Conservation (phyloP, 495 filamentous ascomycete genomes). For the Aspergillus funiculosus region DNA sequence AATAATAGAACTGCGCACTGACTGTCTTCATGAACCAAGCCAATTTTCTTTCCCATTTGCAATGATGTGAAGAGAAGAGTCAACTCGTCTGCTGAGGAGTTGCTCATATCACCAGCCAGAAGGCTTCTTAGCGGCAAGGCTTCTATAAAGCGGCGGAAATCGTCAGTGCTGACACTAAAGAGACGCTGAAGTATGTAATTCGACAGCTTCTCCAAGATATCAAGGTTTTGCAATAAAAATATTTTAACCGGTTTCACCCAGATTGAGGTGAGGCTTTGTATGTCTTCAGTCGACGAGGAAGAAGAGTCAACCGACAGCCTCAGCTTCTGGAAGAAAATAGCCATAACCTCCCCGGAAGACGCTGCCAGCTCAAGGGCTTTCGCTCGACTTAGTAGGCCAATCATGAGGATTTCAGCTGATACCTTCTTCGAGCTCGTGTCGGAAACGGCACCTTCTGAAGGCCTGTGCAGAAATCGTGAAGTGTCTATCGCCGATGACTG, state of each 20-base stretch:
- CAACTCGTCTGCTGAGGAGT: constrained; percentile 45
- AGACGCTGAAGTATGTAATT: constrained; percentile 68
- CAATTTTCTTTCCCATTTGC: constrained; percentile 72
- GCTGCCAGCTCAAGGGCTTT: constrained; percentile 54
- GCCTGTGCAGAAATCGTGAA: constrained; percentile 13
- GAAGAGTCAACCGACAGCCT: constrained; percentile 25
- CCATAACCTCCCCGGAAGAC: constrained; percentile 58
- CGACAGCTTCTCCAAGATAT: constrained; percentile 59
- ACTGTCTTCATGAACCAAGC: constrained; percentile 69
- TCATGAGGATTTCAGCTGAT: constrained; percentile 30
- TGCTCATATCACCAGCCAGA: constrained; percentile 35
- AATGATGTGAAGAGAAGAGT: constrained; percentile 62
- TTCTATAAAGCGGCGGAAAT: constrained; percentile 53
- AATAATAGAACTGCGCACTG: constrained; percentile 24
- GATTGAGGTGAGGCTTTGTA: constrained; percentile 18
- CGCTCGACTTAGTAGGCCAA: constrained; percentile 35
- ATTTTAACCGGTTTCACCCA: constrained; percentile 38
- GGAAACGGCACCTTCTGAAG: constrained; percentile 8
- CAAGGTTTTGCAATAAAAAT: constrained; percentile 40
- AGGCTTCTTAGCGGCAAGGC: constrained; percentile 37
- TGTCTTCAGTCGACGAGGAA: constrained; percentile 13
- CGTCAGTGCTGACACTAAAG: constrained; percentile 52
- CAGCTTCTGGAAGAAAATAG: constrained; percentile 49
- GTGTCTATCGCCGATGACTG: constrained; percentile 24
- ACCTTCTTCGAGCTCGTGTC: constrained; percentile 8